Percentiles rank a stretch among this genome's conserved stretches.
Evolutionary conservation across 208 protist genomes (phyloP).

Genomic region (Leptomonas pyrrhocoris): DNA sequence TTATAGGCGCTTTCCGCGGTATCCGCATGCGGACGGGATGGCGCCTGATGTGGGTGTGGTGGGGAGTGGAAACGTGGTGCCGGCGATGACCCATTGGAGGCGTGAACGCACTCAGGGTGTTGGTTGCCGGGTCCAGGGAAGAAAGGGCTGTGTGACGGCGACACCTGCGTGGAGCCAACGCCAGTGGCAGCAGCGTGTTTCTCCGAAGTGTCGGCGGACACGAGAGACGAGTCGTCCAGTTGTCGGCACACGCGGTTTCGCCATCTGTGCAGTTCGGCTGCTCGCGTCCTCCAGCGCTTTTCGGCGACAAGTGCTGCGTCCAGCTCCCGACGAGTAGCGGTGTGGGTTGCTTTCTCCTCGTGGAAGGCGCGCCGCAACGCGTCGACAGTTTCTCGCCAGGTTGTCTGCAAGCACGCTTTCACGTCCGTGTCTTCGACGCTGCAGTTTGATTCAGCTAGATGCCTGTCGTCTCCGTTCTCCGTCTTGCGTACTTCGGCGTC

Average conservation of each 20-base stretch:
- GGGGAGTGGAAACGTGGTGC: neutral
- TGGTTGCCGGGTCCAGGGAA: neutral
- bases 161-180: neutral
- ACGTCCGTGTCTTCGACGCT: neutral
- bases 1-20: no score
- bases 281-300: slow-evolving; percentile 8
- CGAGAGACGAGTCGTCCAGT: neutral
- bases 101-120: neutral
- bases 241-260: neutral
- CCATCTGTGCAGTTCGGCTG: slow-evolving; percentile 9
- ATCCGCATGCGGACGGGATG: neutral
- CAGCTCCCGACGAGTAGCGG: slow-evolving; percentile 7
- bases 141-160: neutral
- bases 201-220: neutral
- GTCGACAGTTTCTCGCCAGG: slow-evolving; percentile 8
- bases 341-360: slow-evolving; percentile 18
- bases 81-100: neutral
- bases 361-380: slow-evolving; percentile 17
- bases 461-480: neutral
- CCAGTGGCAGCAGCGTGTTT: neutral
- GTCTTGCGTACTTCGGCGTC: neutral
- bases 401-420: slow-evolving; percentile 1
- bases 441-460: neutral
- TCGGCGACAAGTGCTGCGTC: neutral
- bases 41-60: slow-evolving; percentile 6